Evolutionary conservation across 805 yeast species (phyloP), one percentile per base, ranked within the genome.

Genomic region (Myxozyma neglecta): DNA sequence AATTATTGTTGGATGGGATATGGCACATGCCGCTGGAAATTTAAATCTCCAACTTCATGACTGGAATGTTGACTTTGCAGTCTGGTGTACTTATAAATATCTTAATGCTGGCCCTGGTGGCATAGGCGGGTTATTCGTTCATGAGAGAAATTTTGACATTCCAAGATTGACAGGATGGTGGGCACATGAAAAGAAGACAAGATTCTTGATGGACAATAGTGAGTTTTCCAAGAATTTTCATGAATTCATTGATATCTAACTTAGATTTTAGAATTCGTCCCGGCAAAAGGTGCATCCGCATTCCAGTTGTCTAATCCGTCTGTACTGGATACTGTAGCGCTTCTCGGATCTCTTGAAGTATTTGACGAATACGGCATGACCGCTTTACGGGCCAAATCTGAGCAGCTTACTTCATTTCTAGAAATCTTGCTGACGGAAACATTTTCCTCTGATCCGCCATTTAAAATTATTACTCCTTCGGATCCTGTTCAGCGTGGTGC

Each of bases 111-210:
- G 98, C 0, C 97, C 98, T 0, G 98, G 98, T 50, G 93, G 86
- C 5, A 89, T 91, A 66, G 96, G 91, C 6, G 97, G 97, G 0
- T 80, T 90, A 24, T 92, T 84, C 70, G 86, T 92, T 43, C 85
- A 92, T 72, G 87, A 84, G 65, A 80, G 74, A 63, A 69, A 69
- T 10, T 70, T 45, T 35, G 67, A 70, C 20, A 68, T 79, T 43
- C 89, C 96, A 1, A 78, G 97, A 63, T 77, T 90, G 54, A 96
- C 97, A 0, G 98, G 98, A 0, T 92, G 98, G 98, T 92, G 97
- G 97, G 97, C 97, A 0, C 92, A 90, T 71, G 85, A 87, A 68
- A 77, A 86, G 0, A 68, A 70, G 1, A 83, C 83, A 40, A 76
- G 98, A 64, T 92, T 92, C 74, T 79, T 85, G 69, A 92, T 92